Evolutionary conservation across 176 grass and related monocot species (phyloP), one percentile per base, ranked within the genome.

Genomic region (Elaeis guineensis): DNA sequence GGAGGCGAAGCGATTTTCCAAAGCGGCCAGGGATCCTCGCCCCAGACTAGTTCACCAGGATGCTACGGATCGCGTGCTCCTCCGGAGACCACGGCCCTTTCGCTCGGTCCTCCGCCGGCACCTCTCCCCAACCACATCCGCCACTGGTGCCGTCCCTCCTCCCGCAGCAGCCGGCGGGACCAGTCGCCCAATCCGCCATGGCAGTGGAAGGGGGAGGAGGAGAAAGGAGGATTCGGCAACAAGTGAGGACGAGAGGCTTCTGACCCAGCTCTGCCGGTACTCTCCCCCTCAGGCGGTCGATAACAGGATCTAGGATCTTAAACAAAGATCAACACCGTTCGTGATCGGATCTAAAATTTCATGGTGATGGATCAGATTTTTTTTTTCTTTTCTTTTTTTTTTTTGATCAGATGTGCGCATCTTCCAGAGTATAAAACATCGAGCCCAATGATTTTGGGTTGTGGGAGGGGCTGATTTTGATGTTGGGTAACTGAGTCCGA

Each of bases 1-100:
- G 93, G 93, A 8, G 93, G 54, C 93, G 93, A 64, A 87, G 89
- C 25, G 87, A 98, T 73, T 98, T 98, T 51, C 87, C 93, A 44
- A 84, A 89, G 48, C 87, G 81, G 1, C 93, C 87, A 11, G 84
- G 81, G 59, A 98, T 98, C 28, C 93, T 76, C 17, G 79, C 76
- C 18, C 93, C 87, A 63, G 86, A 77, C 71, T 59, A 79, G 28
- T 50, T 55, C 62, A 98, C 93, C 76, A 86, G 68, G 23, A 63
- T 65, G 61, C 79, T 89, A 62, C 92, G 73, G 21, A 81, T 59
- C 9, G 78, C 44, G 66, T 98, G 87, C 78, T 98, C 93, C 59
- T 98, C 87, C 15, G 60, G 76, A 55, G 87, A 89, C 87, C 93
- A 98, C 4, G 84, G 81, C 2, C 93, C 93, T 73, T 80, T 98